Percentiles rank a stretch among this genome's conserved stretches.
Evolutionary conservation across 352 stramenopile species (phyloP).

Genomic region (Globisporangium rhizosaccharum): DNA sequence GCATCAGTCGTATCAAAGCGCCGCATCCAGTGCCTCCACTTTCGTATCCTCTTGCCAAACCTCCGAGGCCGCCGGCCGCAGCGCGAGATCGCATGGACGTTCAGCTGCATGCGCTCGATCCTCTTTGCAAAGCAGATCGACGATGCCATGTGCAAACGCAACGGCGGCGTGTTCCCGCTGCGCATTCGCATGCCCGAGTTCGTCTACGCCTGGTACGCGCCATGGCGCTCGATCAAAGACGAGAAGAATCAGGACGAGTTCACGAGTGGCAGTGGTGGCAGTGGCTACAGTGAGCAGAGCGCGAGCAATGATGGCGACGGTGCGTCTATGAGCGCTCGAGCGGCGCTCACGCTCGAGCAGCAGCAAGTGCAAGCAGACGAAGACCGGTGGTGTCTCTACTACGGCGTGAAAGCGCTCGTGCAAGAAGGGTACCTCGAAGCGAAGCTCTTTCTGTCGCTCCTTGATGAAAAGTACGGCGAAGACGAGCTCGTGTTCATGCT

Average conservation of each 20-base stretch:
- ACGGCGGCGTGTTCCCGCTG: slow-evolving; percentile 32
- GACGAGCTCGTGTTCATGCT: slow-evolving; percentile 89
- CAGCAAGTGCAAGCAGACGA: slow-evolving; percentile 71
- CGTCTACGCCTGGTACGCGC: slow-evolving; percentile 91
- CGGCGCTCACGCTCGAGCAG: slow-evolving; percentile 23
- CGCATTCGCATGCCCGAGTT: slow-evolving; percentile 91
- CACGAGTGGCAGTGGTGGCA: neutral
- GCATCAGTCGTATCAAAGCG: slow-evolving; percentile 22
- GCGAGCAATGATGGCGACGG: slow-evolving; percentile 1
- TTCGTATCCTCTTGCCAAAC: slow-evolving; percentile 89
- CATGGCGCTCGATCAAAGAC: slow-evolving; percentile 51
- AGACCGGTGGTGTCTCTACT: slow-evolving; percentile 92
- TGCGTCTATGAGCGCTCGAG: neutral
- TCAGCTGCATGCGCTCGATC: slow-evolving; percentile 88
- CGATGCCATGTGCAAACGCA: slow-evolving; percentile 61
- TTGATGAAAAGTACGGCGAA: slow-evolving; percentile 92
- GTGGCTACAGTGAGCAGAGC: neutral
- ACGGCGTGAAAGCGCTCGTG: slow-evolving; percentile 84
- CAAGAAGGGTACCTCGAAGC: slow-evolving; percentile 85
- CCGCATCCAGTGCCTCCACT: slow-evolving; percentile 83
- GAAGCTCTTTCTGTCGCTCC: slow-evolving; percentile 87
- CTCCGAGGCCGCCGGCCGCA: slow-evolving; percentile 75
- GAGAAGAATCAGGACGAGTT: slow-evolving; percentile 45
- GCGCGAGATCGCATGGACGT: slow-evolving; percentile 76
- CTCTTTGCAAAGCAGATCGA: slow-evolving; percentile 86